Evolutionary conservation across 768 basidiomycete genomes (phyloP).

Genomic region (Calocybe gangraenosa): DNA sequence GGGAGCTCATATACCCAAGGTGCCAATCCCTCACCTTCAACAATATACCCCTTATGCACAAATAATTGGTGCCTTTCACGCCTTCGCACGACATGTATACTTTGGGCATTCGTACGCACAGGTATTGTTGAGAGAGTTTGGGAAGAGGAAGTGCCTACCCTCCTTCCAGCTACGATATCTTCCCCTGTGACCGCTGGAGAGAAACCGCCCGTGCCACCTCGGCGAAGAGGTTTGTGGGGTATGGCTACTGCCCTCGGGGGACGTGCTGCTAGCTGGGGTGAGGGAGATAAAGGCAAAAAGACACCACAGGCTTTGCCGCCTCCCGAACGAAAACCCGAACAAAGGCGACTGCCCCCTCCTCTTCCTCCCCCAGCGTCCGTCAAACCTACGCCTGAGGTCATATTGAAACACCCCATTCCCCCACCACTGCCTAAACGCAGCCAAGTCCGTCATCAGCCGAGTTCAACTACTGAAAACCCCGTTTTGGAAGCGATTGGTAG

Average conservation of each 20-base stretch:
- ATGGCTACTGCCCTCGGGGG: slow-evolving; percentile 62
- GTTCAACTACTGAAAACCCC: slow-evolving; percentile 14
- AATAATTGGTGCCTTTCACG: slow-evolving; percentile 85
- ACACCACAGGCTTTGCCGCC: slow-evolving; percentile 9
- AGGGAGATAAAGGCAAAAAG: slow-evolving; percentile 34
- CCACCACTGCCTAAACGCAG: slow-evolving; percentile 53
- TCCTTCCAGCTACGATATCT: slow-evolving; percentile 26
- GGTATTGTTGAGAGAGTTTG: slow-evolving; percentile 83
- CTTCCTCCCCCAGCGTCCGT: slow-evolving; percentile 21
- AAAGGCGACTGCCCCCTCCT: slow-evolving; percentile 28
- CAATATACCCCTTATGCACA: slow-evolving; percentile 77
- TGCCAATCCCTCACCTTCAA: too few relatives aligned
- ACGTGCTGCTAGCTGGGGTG: slow-evolving; percentile 54
- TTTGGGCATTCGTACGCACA: slow-evolving; percentile 86
- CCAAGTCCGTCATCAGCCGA: slow-evolving; percentile 27
- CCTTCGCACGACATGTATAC: slow-evolving; percentile 79
- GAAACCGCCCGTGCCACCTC: slow-evolving; percentile 61
- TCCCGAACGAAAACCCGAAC: slow-evolving; percentile 16
- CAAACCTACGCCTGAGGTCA: slow-evolving; percentile 19
- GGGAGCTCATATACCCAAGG: too few relatives aligned
- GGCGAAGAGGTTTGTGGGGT: slow-evolving; percentile 62
- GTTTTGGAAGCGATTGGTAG: too few relatives aligned
- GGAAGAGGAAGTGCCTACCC: slow-evolving; percentile 69
- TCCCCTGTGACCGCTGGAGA: slow-evolving; percentile 19
- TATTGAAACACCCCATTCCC: slow-evolving; percentile 20